These are phyloP conservation scores for Oryza officinalis DNA, from an alignment of 176 grass and related monocot species.

Conservation along the genomic window DNA sequence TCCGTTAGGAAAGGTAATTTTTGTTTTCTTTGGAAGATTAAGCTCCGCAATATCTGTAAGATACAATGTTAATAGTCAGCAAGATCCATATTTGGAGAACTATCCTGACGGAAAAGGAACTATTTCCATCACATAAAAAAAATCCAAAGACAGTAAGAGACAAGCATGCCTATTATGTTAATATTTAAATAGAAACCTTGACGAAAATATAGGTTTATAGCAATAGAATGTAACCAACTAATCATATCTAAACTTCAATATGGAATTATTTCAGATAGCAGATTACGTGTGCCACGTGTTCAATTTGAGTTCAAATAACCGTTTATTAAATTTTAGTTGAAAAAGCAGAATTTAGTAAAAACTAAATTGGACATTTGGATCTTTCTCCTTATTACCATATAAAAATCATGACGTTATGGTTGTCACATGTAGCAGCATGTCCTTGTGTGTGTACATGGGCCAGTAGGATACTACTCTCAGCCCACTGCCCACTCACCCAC, in stretches of 20 bases:
- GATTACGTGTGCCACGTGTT: background rate
- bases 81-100: conserved; percentile 1
- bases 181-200: background rate
- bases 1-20: conserved; percentile 73
- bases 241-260: background rate
- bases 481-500: too few relatives aligned
- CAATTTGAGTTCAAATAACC: background rate
- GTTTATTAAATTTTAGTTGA: background rate
- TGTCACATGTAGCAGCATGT: background rate
- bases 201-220: background rate
- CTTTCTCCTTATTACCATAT: background rate
- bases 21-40: conserved; percentile 67
- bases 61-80: conserved; percentile 3
- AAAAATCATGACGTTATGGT: background rate
- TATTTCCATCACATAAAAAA: background rate
- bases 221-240: background rate
- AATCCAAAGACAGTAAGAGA: background rate
- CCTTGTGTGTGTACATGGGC: too few relatives aligned
- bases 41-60: conserved; percentile 69
- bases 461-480: too few relatives aligned
- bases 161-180: background rate
- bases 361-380: background rate
- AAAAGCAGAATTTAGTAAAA: background rate
- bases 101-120: background rate
- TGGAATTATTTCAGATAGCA: background rate